Base-by-base conservation (phyloP, 2,329 filamentous ascomycete genomes). In the Phaeomoniella chlamydospora region DNA sequence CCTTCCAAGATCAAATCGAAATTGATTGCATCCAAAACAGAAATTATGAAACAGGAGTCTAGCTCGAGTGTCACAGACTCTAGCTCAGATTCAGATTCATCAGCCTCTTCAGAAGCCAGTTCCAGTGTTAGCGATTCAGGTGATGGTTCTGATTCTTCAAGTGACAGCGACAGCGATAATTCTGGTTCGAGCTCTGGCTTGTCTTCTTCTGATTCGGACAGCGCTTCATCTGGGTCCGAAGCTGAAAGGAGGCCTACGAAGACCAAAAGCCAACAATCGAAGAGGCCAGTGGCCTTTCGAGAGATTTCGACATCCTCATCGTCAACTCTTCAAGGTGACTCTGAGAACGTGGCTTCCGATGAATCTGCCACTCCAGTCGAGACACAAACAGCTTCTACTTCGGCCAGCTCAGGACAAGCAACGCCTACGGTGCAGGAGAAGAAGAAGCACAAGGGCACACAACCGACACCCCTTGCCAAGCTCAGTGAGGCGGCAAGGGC, bases 391-490 rank as follows among this genome's bases (percentile, higher is more conserved):
- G 76, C 72, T 3, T 49, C 74, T 31, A 61, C 62, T 36, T 72
- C 73, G 6, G 69, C 70, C 39, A 62, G 15, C 48, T 52, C 29
- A 37, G 43, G 41, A 39, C 50, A 35, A 49, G 53, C n/a, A 48
- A 42, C 31, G 13, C 42, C 6, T 33, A 46, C 10, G 37, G 45
- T 43, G 13, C 39, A 35, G 32, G 52, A 52, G 39, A 56, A 55
- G 37, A 63, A 61, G 51, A 56, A 52, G 45, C 66, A 60, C 51
- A 57, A 49, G 33, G 65, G 55, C 40, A 59, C 67, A 61, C 44
- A 77, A 69, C 54, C 70, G 70, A 56, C 86, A 71, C 45, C 94
- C 82, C 64, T 92, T 74, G 42, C 83, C 77, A 50, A 83, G 84
- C 54, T 74, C 74, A 52, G 75, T 72, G 57, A 71, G 78, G 55